Evolutionary conservation across 768 basidiomycete genomes (phyloP), one percentile per base, ranked within the genome.

Genomic region (Boletus coccyginus): DNA sequence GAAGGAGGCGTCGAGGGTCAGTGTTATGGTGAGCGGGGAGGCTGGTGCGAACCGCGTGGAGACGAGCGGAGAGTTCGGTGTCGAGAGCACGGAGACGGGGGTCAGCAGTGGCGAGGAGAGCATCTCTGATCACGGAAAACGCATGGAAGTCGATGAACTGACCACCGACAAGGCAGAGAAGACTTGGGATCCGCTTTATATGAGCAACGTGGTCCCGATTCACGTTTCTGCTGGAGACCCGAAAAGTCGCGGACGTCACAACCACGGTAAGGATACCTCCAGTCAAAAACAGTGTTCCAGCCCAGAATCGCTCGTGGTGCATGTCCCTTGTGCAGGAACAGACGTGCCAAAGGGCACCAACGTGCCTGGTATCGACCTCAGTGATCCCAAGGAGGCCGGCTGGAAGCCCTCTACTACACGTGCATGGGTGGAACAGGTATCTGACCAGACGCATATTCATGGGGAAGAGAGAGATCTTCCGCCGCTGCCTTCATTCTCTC

Each of bases 391-490:
- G 33, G 46, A 66, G 53, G 46, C 62, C 3, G 66, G 58, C 35
- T 64, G 64, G 65, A 61, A 64, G 31, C 48, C 62, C 27, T 61
- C 63, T 27, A 62, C 71, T 31, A 82, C 80, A 16, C 72, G 73
- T 50, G 71, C 74, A 53, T 82, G 81, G 81, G 80, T 74, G 14
- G 76, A 81, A 60, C 72, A 72, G 49, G 72, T 76, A 9, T 68
- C 66, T 9, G 70, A 21, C 21, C 21, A 21, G 21, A 21, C 21
- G 21, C 21, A 74, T 38, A 50, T 38, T 17, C 54, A 32, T 14
- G 33, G 14, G 27, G 59, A 46, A 49, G 60, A 51, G 16, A 51
- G 35, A 7, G 33, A 50, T 29, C 48, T 35, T 47, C 52, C 53
- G 5, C 59, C 47, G 16, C 49, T 42, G 7, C 50, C 54, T 27